Conservation (phyloP, 2,329 filamentous ascomycete species). For the Penicillium sp. region DNA sequence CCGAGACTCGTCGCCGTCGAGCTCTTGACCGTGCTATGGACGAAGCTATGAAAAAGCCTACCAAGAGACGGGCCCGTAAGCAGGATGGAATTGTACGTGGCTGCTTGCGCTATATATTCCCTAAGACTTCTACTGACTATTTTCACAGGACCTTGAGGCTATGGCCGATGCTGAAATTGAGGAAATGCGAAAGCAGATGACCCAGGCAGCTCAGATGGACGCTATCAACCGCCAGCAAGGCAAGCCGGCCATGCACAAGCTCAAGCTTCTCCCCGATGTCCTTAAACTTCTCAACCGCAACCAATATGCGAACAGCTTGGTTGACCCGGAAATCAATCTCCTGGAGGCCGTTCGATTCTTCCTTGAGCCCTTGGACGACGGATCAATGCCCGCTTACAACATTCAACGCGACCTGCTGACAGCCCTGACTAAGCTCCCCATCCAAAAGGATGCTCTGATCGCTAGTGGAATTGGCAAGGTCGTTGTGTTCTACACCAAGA, state of each 20-base stretch:
- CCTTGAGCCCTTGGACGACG: slow-evolving; percentile 91
- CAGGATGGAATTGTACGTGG: slow-evolving; percentile 79
- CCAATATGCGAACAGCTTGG: slow-evolving; percentile 74
- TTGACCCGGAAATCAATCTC: slow-evolving; percentile 94
- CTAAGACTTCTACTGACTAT: slow-evolving; percentile 9
- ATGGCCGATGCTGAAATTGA: slow-evolving; percentile 89
- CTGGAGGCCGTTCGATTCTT: slow-evolving; percentile 95
- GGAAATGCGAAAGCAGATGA: slow-evolving; percentile 85
- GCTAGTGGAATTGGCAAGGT: slow-evolving; percentile 96
- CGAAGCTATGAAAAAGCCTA: slow-evolving; percentile 79
- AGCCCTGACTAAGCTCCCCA: slow-evolving; percentile 75
- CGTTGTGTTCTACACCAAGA: slow-evolving; percentile 94
- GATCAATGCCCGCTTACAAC: slow-evolving; percentile 90
- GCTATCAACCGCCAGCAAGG: slow-evolving; percentile 76
- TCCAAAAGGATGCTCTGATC: slow-evolving; percentile 85
- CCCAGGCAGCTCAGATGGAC: slow-evolving; percentile 82
- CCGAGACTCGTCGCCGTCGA: slow-evolving; percentile 80
- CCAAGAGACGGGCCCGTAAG: slow-evolving; percentile 68
- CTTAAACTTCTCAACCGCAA: slow-evolving; percentile 86
- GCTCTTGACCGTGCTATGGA: slow-evolving; percentile 87
- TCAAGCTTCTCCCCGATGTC: slow-evolving; percentile 90
- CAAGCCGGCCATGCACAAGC: slow-evolving; percentile 84
- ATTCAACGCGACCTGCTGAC: slow-evolving; percentile 94
- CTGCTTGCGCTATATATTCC: neutral
- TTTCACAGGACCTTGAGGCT: slow-evolving; percentile 75